Evolutionary conservation across 208 protist genomes (phyloP), one percentile per base, ranked within the genome.

Genomic region (Wallacemonas collosoma): DNA sequence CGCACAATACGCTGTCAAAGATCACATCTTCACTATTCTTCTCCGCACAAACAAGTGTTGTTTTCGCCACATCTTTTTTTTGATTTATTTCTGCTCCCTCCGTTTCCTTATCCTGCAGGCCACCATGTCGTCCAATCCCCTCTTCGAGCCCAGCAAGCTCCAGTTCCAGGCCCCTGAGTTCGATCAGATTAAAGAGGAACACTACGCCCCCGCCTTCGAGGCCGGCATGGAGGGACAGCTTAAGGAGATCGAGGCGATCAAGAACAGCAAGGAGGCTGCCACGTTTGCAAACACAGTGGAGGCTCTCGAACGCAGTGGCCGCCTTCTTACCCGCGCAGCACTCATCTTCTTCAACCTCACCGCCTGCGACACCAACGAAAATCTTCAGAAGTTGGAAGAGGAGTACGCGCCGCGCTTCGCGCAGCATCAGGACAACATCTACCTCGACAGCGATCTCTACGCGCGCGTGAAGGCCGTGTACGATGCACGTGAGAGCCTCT

Each of bases 281-380:
- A 81, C 85, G 4, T 90, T 90, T 47, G 68, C 44, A 39, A 90
- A 90, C 79, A 90, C 85, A 0, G 70, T 86, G 38, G 68, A 69
- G 72, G 74, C 75, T n/a, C 71, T 90, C 39, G 85, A 90, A 61
- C 65, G 72, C 3, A 80, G 72, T 17, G 80, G 84, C 12, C 67
- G 64, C 2, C 71, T 75, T 39, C 72, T 89, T 17, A 38, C 48
- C 0, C 77, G 81, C 50, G 72, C n/a, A n/a, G n/a, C n/a, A n/a
- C n/a, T n/a, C n/a, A n/a, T n/a, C n/a, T n/a, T n/a, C n/a, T n/a
- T n/a, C n/a, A n/a, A n/a, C n/a, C n/a, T n/a, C n/a, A n/a, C n/a
- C n/a, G n/a, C n/a, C n/a, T n/a, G n/a, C n/a, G n/a, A n/a, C n/a
- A n/a, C n/a, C n/a, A n/a, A n/a, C n/a, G n/a, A n/a, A n/a, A n/a